phyloP scores from a whole-genome alignment of 805 yeast genomes.

The Kuraishia floccosa region DNA sequence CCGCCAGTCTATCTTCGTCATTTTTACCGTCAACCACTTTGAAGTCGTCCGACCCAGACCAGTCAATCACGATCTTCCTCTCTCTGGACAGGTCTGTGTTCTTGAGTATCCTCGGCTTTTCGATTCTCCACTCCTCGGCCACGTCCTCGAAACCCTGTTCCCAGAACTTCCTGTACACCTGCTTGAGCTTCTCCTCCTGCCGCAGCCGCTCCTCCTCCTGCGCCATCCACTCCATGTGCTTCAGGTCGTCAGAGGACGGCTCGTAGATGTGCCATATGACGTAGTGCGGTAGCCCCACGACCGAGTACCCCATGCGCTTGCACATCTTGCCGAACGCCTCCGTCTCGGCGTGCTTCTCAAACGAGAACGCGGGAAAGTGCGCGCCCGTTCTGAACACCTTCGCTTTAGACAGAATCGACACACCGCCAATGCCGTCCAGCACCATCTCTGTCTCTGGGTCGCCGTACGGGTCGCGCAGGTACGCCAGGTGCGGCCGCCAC shows the following conservation, averaged over 20 bases:
- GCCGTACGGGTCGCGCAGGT: slow-evolving; percentile 89
- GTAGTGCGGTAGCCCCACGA: slow-evolving; percentile 87
- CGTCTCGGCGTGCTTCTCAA: slow-evolving; percentile 94
- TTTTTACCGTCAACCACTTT: not conserved
- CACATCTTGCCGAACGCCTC: slow-evolving; percentile 93
- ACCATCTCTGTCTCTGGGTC: slow-evolving; percentile 90
- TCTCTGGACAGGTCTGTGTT: slow-evolving; percentile 55
- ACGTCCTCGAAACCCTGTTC: slow-evolving; percentile 70
- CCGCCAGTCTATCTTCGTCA: slow-evolving; percentile 1
- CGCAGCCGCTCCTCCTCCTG: slow-evolving; percentile 58
- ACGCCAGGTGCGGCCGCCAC: slow-evolving; percentile 96
- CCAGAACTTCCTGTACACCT: slow-evolving; percentile 64
- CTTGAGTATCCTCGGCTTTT: slow-evolving; percentile 59
- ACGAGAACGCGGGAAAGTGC: slow-evolving; percentile 94
- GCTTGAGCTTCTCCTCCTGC: slow-evolving; percentile 52
- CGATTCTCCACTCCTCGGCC: slow-evolving; percentile 60
- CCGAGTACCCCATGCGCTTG: slow-evolving; percentile 77
- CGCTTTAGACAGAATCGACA: slow-evolving; percentile 82
- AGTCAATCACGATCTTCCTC: slow-evolving; percentile 42
- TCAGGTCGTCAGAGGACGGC: slow-evolving; percentile 86
- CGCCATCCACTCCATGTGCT: slow-evolving; percentile 80
- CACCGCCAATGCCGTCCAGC: slow-evolving; percentile 96
- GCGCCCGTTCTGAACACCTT: slow-evolving; percentile 79
- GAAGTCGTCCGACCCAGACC: slow-evolving; percentile 48
- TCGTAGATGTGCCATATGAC: slow-evolving; percentile 96